A percentile compares a stretch with the other conserved stretches of the same genome.
Evolutionary conservation across 805 yeast species (phyloP).

Genomic region (Candida silvatica): DNA sequence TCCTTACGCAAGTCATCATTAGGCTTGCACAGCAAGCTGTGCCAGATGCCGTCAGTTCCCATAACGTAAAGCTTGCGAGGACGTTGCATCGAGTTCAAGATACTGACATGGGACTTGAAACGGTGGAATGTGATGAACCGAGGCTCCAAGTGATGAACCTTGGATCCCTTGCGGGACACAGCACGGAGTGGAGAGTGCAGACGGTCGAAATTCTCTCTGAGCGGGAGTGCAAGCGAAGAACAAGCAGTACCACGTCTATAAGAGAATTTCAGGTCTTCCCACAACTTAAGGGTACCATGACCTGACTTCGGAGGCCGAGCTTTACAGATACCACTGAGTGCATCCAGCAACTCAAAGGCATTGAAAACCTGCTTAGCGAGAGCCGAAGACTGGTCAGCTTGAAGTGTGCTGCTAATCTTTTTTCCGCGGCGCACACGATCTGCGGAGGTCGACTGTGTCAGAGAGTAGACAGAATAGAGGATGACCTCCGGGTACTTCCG

Average conservation of each 20-base stretch:
- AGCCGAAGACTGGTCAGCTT: conserved; percentile 8
- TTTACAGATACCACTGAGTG: conserved; percentile 35
- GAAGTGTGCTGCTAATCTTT: conserved; percentile 30
- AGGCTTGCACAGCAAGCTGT: conserved; percentile 73
- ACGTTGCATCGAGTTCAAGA: conserved; percentile 76
- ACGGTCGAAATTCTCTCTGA: conserved; percentile 58
- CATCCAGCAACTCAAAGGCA: conserved; percentile 30
- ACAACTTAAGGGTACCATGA: conserved; percentile 28
- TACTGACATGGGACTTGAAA: conserved; percentile 59
- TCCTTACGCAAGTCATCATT: conserved; percentile 93
- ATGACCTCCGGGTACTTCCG: conserved; percentile 70
- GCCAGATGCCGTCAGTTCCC: conserved; percentile 73
- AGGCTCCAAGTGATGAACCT: conserved; percentile 9
- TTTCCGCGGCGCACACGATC: conserved; percentile 39
- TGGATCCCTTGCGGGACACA: conserved; percentile 18
- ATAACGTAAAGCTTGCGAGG: conserved; percentile 70
- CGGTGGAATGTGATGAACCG: conserved; percentile 43
- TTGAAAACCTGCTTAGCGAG: conserved; percentile 16
- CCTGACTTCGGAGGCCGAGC: conserved; percentile 27
- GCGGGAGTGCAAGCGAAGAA: conserved; percentile 59
- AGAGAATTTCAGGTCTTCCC: conserved; percentile 32
- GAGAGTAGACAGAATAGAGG: conserved; percentile 76
- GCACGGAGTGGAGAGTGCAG: conserved; percentile 37
- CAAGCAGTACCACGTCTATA: conserved; percentile 21
- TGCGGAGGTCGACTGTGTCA: conserved; percentile 47